phyloP scores from a whole-genome alignment of 768 basidiomycete species.

The Kwoniella newhampshirensis region DNA sequence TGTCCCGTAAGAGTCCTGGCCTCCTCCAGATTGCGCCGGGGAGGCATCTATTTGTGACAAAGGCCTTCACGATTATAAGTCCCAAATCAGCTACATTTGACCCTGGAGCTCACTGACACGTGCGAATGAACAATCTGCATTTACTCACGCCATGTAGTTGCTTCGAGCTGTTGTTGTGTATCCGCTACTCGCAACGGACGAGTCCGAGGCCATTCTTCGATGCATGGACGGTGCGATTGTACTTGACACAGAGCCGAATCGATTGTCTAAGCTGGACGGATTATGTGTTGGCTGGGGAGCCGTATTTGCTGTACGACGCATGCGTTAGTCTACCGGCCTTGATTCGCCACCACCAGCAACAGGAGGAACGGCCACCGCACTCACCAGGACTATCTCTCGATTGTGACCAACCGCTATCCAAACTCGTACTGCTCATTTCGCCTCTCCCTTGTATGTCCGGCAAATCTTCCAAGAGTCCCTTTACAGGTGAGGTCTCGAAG shows the following conservation, averaged over 20 bases:
- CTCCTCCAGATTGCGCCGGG: not conserved
- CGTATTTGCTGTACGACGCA: slow-evolving; percentile 1
- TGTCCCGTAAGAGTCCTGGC: slow-evolving; percentile 28
- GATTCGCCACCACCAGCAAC: not conserved
- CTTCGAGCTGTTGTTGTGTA: slow-evolving; percentile 40
- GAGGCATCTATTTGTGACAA: slow-evolving; percentile 42
- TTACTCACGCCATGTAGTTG: slow-evolving; percentile 19
- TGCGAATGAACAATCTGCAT: not conserved
- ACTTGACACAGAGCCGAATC: slow-evolving; percentile 13
- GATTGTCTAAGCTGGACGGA: slow-evolving; percentile 18
- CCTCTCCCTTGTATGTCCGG: not conserved
- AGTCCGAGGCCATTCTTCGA: slow-evolving; percentile 44
- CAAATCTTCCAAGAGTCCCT: slow-evolving; percentile 13
- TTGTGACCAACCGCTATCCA: too few relatives aligned
- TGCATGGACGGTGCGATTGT: slow-evolving; percentile 28
- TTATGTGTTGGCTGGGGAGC: slow-evolving; percentile 3
- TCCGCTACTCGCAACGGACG: slow-evolving; percentile 43
- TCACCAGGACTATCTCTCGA: slow-evolving; percentile 4
- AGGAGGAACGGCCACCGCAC: not conserved
- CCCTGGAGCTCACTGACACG: too few relatives aligned
- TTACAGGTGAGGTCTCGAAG: slow-evolving; percentile 19
- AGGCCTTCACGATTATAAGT: slow-evolving; percentile 20
- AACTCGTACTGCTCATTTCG: too few relatives aligned
- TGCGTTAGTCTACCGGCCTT: too few relatives aligned
- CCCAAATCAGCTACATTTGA: slow-evolving; percentile 1